Conservation (phyloP, 2,329 filamentous ascomycete genomes). For the Metarhizium anisopliae region DNA sequence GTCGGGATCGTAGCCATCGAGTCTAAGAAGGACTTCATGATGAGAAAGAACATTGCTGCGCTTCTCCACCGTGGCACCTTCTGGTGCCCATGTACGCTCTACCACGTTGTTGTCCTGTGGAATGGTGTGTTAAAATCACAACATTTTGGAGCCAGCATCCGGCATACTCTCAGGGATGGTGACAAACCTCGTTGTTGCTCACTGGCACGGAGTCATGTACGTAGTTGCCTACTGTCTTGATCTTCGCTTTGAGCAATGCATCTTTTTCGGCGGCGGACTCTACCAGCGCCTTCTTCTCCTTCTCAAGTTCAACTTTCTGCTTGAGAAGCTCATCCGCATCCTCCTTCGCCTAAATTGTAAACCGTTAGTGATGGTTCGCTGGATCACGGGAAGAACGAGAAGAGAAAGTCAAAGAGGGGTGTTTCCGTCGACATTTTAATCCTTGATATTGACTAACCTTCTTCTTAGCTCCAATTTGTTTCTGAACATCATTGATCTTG, state of each 20-base stretch:
- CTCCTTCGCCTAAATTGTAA: constrained; percentile 61
- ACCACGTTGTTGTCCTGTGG: constrained; percentile 67
- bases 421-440: not conserved
- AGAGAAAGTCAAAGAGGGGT: not conserved
- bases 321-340: constrained; percentile 71
- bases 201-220: constrained; percentile 84
- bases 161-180: not conserved
- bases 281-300: constrained; percentile 72
- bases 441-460: constrained; percentile 45
- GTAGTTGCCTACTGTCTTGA: constrained; percentile 61
- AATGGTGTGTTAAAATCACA: not conserved
- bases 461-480: constrained; percentile 85
- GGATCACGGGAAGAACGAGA: not conserved
- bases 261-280: constrained; percentile 71
- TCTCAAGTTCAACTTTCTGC: constrained; percentile 68
- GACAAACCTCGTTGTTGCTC: constrained; percentile 63
- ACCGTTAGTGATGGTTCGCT: not conserved
- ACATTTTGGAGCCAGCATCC: not conserved
- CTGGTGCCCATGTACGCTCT: constrained; percentile 71
- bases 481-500: constrained; percentile 82
- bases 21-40: constrained; percentile 80
- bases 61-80: constrained; percentile 65
- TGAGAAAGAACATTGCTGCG: constrained; percentile 68
- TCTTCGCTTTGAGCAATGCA: constrained; percentile 62
- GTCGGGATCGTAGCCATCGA: constrained; percentile 89